Evolutionary conservation across 2,329 filamentous ascomycete genomes (phyloP), one percentile per base, ranked within the genome.

Genomic region (Venturia aucupariae): DNA sequence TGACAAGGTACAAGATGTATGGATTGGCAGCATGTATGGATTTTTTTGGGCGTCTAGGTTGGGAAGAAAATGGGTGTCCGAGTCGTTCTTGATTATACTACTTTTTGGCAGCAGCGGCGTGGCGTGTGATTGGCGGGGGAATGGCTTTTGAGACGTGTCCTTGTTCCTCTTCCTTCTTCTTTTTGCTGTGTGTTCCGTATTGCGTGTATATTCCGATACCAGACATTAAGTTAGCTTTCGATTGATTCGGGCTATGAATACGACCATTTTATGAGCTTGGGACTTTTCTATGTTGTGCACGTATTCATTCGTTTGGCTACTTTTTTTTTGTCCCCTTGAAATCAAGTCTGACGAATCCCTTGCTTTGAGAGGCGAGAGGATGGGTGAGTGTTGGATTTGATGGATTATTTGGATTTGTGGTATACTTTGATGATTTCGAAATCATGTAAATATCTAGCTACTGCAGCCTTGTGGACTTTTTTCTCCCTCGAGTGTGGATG

Each of bases 181-280:
- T 60, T 60, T 38, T 38, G 35, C 35, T n/a, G n/a, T n/a, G n/a
- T n/a, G n/a, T n/a, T n/a, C 11, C n/a, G 10, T n/a, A 22, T 5
- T 57, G 51, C 51, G 51, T 57, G 51, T 57, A 57, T 57, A 57
- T 57, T 22, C 22, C 51, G 27, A 57, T 57, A 57, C 51, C 51
- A 57, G 15, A 46, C 42, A 46, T 46, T 27, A 35, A 19, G 15
- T 3, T 17, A n/a, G 11, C 27, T 24, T 22, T 35, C 35, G 51
- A 35, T 57, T 8, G 30, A 35, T n/a, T n/a, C n/a, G n/a, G 22
- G 51, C 51, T 57, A 35, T 35, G 51, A 57, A 57, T 11, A 57
- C 35, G 51, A 57, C 46, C 51, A 57, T 57, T 35, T 57, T 4
- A 57, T 35, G 51, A 57, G 11, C 35, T 22, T 57, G 51, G 19